A percentile compares a stretch with the other conserved stretches of the same genome.
Evolutionary conservation across 2,329 filamentous ascomycete genomes (phyloP).

Genomic region (Cladophialophora psammophila): DNA sequence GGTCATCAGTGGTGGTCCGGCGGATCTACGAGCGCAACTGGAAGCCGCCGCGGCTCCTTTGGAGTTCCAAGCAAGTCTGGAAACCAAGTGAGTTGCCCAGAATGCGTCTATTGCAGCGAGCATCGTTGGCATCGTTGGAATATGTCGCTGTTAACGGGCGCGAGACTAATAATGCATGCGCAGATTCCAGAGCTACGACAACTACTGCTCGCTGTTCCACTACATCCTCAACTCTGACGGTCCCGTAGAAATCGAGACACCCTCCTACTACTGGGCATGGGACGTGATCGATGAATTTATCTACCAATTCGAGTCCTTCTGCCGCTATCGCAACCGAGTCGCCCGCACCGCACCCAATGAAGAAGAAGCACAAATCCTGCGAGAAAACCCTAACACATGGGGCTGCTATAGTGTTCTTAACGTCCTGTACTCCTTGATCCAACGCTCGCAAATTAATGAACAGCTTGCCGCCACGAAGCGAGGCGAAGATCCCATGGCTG

Average conservation of each 20-base stretch:
- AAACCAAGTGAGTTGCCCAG: slow-evolving; percentile 82
- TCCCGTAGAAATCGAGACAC: slow-evolving; percentile 95
- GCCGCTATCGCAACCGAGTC: slow-evolving; percentile 90
- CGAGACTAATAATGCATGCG: background rate
- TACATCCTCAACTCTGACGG: slow-evolving; percentile 99
- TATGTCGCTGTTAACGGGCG: background rate
- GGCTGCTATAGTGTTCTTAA: slow-evolving; percentile 99
- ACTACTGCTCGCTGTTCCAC: slow-evolving; percentile 99
- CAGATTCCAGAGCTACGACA: slow-evolving; percentile 77
- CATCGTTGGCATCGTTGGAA: background rate
- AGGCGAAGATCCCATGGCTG: slow-evolving; percentile 84
- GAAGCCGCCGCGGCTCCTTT: slow-evolving; percentile 91
- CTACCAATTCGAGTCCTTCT: slow-evolving; percentile 99
- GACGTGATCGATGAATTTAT: slow-evolving; percentile 99
- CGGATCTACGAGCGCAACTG: slow-evolving; percentile 92
- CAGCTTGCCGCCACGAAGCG: slow-evolving; percentile 94
- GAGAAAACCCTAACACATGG: slow-evolving; percentile 98
- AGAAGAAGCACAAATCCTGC: slow-evolving; percentile 88
- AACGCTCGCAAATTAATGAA: slow-evolving; percentile 97
- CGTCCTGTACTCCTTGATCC: slow-evolving; percentile 98
- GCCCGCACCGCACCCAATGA: slow-evolving; percentile 82
- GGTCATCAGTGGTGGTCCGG: slow-evolving; percentile 69
- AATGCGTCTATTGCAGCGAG: too few relatives aligned
- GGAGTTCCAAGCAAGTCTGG: slow-evolving; percentile 93
- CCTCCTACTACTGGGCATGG: slow-evolving; percentile 99